A percentile compares a stretch with the other conserved stretches of the same genome.
Evolutionary conservation across 2,329 filamentous ascomycete species (phyloP).

Genomic region (Aspergillus calidoustus): DNA sequence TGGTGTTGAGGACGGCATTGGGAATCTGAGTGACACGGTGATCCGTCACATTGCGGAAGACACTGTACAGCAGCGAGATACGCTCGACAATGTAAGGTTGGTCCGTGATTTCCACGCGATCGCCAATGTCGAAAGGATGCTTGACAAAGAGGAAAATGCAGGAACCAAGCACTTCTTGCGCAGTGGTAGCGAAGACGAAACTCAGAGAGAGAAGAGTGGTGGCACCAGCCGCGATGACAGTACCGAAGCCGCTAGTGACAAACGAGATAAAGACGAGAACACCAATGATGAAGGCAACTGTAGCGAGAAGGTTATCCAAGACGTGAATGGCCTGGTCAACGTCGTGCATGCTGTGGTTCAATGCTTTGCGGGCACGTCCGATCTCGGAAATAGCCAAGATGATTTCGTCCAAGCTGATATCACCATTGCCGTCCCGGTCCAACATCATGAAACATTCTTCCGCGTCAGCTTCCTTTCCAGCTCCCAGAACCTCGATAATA

Average conservation of each 20-base stretch:
- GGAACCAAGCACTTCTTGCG: slow-evolving; percentile 94
- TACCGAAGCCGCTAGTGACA: slow-evolving; percentile 82
- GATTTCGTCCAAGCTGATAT: slow-evolving; percentile 96
- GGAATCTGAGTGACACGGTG: slow-evolving; percentile 82
- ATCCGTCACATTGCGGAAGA: slow-evolving; percentile 82
- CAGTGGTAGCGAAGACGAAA: slow-evolving; percentile 90
- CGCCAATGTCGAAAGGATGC: slow-evolving; percentile 94
- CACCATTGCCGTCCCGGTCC: slow-evolving; percentile 87
- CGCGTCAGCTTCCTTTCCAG: slow-evolving; percentile 73
- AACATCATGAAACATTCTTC: slow-evolving; percentile 82
- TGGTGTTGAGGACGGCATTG: slow-evolving; percentile 86
- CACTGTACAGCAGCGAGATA: slow-evolving; percentile 90
- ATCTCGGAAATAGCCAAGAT: slow-evolving; percentile 83
- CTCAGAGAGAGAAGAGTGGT: slow-evolving; percentile 93
- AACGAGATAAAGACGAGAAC: slow-evolving; percentile 90
- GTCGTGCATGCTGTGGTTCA: slow-evolving; percentile 93
- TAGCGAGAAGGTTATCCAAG: slow-evolving; percentile 82
- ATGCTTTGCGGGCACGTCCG: slow-evolving; percentile 83
- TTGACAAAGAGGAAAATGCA: slow-evolving; percentile 99
- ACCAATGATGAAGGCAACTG: slow-evolving; percentile 78
- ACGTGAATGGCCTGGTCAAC: slow-evolving; percentile 93
- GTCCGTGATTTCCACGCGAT: slow-evolving; percentile 78
- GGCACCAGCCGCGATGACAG: slow-evolving; percentile 84
- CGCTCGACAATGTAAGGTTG: slow-evolving; percentile 83
- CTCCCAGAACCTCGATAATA: slow-evolving; percentile 83